A percentile compares a stretch with the other conserved stretches of the same genome.
These are phyloP conservation scores for Naganishia onofrii DNA, from an alignment of 768 basidiomycete genomes.

Conservation along the genomic window DNA sequence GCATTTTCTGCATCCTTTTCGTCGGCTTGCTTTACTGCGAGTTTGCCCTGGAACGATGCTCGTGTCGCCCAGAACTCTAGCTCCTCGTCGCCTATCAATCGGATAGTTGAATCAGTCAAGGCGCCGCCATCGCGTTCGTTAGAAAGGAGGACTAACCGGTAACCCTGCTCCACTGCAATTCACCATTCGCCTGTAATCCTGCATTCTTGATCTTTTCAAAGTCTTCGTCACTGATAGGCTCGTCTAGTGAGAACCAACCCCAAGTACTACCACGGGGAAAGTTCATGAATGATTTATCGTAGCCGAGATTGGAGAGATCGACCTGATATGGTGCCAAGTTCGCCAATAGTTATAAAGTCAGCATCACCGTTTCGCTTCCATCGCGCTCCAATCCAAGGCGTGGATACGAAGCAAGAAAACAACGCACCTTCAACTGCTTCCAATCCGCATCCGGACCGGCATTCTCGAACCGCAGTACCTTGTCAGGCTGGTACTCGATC, in stretches of 20 bases:
- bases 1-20: slow-evolving; percentile 31
- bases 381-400: too few species aligned
- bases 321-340: too few species aligned
- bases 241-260: slow-evolving; percentile 45
- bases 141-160: slow-evolving; percentile 32
- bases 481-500: slow-evolving; percentile 41
- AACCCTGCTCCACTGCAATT: slow-evolving; percentile 44
- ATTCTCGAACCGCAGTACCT: slow-evolving; percentile 48
- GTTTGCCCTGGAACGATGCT: slow-evolving; percentile 51
- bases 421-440: slow-evolving; percentile 52
- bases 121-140: neutral
- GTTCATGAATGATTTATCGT: slow-evolving; percentile 49
- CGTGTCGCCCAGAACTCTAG: slow-evolving; percentile 49
- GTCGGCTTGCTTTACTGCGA: slow-evolving; percentile 41
- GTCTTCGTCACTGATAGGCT: slow-evolving; percentile 44
- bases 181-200: slow-evolving; percentile 42
- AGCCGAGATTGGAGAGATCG: slow-evolving; percentile 41
- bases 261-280: slow-evolving; percentile 46
- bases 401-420: neutral
- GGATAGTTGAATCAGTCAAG: too few species aligned
- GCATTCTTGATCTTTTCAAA: slow-evolving; percentile 44
- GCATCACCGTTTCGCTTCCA: too few species aligned
- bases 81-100: slow-evolving; percentile 48
- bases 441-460: slow-evolving; percentile 50
- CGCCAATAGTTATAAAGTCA: too few species aligned